These are phyloP conservation scores for Meira miltonrushii DNA, from an alignment of 1,284 basidiomycete species.

Conservation along the genomic window DNA sequence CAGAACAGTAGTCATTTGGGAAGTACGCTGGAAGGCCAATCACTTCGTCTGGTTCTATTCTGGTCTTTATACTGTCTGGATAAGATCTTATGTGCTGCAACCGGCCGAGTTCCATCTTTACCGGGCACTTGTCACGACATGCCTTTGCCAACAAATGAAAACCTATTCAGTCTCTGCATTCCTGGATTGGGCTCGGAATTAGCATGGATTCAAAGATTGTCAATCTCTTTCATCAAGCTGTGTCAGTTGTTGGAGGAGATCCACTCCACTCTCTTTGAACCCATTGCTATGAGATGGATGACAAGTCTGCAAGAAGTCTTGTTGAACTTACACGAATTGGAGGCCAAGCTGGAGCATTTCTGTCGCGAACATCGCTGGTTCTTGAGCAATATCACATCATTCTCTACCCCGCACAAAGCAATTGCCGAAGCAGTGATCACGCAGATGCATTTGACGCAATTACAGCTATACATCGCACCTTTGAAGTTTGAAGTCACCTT, in stretches of 20 bases:
- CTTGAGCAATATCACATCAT: not conserved
- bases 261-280: not conserved
- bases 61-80: slow-evolving; percentile 10
- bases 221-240: slow-evolving; percentile 9
- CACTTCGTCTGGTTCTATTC: slow-evolving; percentile 9
- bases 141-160: not conserved
- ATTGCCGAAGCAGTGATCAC: slow-evolving; percentile 8
- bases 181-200: not conserved
- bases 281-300: not conserved
- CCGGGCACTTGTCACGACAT: not conserved
- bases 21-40: not conserved
- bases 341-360: slow-evolving; percentile 6
- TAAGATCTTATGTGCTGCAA: not conserved
- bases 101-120: slow-evolving; percentile 1
- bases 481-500: slow-evolving; percentile 4
- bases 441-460: slow-evolving; percentile 12
- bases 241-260: slow-evolving; percentile 8
- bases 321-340: not conserved
- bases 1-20: not conserved
- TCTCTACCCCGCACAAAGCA: not conserved
- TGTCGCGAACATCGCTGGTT: slow-evolving; percentile 9
- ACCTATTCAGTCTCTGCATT: not conserved
- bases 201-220: slow-evolving; percentile 10
- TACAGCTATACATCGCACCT: slow-evolving; percentile 9
- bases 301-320: not conserved